Evolutionary conservation across 2,329 filamentous ascomycete species (phyloP).

Genomic region (Alternaria metachromatica): DNA sequence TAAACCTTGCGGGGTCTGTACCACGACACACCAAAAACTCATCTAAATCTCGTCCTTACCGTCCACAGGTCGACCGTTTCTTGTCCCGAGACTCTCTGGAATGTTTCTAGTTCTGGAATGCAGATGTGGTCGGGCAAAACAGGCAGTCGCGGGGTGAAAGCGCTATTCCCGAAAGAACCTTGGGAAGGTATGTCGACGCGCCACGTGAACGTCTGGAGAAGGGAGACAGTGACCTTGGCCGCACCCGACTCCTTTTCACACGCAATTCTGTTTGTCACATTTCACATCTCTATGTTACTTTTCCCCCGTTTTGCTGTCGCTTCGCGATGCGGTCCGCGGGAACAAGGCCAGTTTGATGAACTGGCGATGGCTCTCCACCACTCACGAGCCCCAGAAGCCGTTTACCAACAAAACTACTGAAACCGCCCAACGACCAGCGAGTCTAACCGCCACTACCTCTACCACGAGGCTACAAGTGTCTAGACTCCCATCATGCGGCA

Average conservation of each 20-base stretch:
- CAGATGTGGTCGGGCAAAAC: neutral
- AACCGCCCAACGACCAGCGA: constrained; percentile 10
- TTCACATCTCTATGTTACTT: neutral
- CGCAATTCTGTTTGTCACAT: neutral
- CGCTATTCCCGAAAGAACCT: constrained; percentile 1
- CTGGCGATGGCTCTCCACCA: constrained; percentile 11
- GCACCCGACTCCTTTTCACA: neutral
- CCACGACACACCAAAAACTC: neutral
- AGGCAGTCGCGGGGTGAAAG: neutral
- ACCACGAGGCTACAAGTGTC: constrained; percentile 18
- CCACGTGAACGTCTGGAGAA: neutral
- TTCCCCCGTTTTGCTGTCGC: neutral
- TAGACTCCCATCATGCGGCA: constrained; percentile 29
- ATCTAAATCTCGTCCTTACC: neutral
- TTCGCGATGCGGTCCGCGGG: constrained; percentile 5
- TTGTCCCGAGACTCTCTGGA: neutral
- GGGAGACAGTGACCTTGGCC: neutral
- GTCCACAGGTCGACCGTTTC: neutral
- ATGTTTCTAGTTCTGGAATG: neutral
- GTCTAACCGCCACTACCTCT: constrained; percentile 15
- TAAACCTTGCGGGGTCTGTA: constrained; percentile 16
- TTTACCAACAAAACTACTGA: constrained; percentile 3
- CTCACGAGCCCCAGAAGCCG: constrained; percentile 7
- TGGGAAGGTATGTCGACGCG: neutral
- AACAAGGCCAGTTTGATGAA: constrained; percentile 10